A percentile compares a stretch with the other conserved stretches of the same genome.
phyloP scores from a whole-genome alignment of 257 asterid genomes.

The Ehretia macrophylla region DNA sequence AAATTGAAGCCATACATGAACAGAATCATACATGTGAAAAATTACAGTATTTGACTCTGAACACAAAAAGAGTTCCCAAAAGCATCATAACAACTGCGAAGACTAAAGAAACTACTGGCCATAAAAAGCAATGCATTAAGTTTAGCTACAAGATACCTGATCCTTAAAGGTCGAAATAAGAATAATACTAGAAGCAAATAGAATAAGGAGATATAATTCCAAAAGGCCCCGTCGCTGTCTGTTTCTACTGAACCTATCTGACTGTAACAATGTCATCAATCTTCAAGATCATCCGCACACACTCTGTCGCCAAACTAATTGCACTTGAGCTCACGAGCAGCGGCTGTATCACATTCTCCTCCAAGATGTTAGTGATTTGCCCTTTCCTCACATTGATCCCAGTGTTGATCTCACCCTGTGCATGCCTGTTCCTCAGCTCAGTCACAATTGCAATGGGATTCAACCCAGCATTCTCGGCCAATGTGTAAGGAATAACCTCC shows the following conservation, averaged over 20 bases:
- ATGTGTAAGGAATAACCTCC: conserved; percentile 93
- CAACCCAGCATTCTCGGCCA: conserved; percentile 98
- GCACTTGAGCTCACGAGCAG: conserved; percentile 97
- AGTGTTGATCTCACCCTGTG: conserved; percentile 94
- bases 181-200: conserved; percentile 20
- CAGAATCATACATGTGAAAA: too few species aligned
- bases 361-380: conserved; percentile 91
- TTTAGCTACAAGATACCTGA: conserved; percentile 5
- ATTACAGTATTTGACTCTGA: neutral
- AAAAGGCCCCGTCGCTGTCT: conserved; percentile 21
- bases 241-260: conserved; percentile 82
- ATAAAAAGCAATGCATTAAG: conserved; percentile 9
- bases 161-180: conserved; percentile 10
- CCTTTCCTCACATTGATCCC: conserved; percentile 99
- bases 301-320: conserved; percentile 78
- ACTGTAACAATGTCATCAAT: conserved; percentile 97
- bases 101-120: too few species aligned
- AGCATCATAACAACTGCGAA: too few species aligned
- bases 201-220: conserved; percentile 15
- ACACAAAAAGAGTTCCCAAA: neutral
- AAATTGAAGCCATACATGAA: too few species aligned
- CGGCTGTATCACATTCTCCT: conserved; percentile 98
- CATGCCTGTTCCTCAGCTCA: conserved; percentile 95
- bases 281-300: conserved; percentile 99
- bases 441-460: conserved; percentile 95